Percentiles rank a stretch among this genome's conserved stretches.
These are phyloP conservation scores for Quercus engelmannii DNA, from an alignment of 306 rosid species.

Conservation along the genomic window DNA sequence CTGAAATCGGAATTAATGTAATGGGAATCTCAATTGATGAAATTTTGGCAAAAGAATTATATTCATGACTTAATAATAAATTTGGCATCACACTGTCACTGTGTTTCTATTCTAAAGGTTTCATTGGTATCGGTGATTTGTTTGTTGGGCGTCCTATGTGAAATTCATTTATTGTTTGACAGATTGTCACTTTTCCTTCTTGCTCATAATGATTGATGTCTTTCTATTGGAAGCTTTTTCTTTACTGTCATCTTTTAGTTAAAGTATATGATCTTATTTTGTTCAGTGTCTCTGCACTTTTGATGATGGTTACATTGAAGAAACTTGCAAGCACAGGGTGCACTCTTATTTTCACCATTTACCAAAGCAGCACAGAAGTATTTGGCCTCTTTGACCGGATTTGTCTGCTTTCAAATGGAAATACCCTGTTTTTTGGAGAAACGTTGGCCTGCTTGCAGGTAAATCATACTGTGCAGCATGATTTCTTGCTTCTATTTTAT, in stretches of 20 bases:
- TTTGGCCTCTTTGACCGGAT: conserved; percentile 98
- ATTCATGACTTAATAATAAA: not conserved
- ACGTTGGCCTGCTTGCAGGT: conserved; percentile 99
- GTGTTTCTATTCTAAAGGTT: not conserved
- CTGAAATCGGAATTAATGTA: not conserved
- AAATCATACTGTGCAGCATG: not conserved
- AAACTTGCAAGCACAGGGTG: conserved; percentile 96
- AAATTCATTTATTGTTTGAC: not conserved
- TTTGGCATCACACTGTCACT: not conserved
- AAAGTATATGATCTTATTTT: conserved; percentile 23
- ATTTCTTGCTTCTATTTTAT: not conserved
- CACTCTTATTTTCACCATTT: conserved; percentile 79
- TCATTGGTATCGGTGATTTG: not conserved
- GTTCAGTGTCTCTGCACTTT: conserved; percentile 88
- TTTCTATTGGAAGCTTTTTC: not conserved
- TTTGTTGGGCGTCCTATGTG: not conserved
- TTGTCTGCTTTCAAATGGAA: conserved; percentile 98
- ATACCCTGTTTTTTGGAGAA: conserved; percentile 95
- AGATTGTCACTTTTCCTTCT: not conserved
- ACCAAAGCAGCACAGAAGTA: conserved; percentile 99
- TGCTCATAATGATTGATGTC: not conserved
- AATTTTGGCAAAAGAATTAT: not conserved
- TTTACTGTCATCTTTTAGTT: not conserved
- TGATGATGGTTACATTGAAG: conserved; percentile 99
- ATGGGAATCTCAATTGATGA: not conserved